Percentiles rank a stretch among this genome's conserved stretches.
Conservation (phyloP, 2,329 filamentous ascomycete species). For the Fusarium protoensiforme region DNA sequence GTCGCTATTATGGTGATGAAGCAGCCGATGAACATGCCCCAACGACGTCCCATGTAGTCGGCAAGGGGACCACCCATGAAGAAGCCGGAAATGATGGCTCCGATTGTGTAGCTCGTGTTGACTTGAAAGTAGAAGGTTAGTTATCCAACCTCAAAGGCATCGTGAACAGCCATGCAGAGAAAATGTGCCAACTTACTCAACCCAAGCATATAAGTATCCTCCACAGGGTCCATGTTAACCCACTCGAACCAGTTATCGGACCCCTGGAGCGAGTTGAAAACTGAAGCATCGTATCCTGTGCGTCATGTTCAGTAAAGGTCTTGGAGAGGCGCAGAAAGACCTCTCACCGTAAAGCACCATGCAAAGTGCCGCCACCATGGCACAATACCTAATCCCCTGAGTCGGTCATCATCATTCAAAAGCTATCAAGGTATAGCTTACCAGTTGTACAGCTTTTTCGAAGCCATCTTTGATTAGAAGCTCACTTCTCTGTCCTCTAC, state of each 20-base stretch:
- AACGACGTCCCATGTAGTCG: not conserved
- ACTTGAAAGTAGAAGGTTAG: conserved; percentile 42
- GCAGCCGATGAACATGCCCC: conserved; percentile 71
- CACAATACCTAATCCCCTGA: not conserved
- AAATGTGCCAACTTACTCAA: not conserved
- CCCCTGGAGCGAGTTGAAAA: conserved; percentile 75
- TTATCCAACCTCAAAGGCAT: not conserved
- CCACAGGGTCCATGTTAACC: conserved; percentile 59
- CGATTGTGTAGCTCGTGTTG: conserved; percentile 75
- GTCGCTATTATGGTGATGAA: conserved; percentile 73
- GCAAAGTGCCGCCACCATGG: conserved; percentile 68
- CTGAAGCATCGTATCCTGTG: conserved; percentile 69
- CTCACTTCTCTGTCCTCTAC: too few relatives aligned
- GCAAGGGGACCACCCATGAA: conserved; percentile 50
- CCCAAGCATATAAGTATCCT: conserved; percentile 51
- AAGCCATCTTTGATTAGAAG: not conserved
- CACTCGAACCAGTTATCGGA: conserved; percentile 72
- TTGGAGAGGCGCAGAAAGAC: not conserved
- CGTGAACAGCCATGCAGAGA: not conserved
- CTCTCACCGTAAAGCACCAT: conserved; percentile 73
- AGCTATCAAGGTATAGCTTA: not conserved
- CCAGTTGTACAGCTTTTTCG: conserved; percentile 7
- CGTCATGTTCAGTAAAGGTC: not conserved
- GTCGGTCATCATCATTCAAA: not conserved
- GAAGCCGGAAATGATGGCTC: conserved; percentile 74